A percentile compares a stretch with the other conserved stretches of the same genome.
These are phyloP conservation scores for Paraurostyla sp. DNA, from an alignment of 73 alveolate genomes.

Conservation along the genomic window DNA sequence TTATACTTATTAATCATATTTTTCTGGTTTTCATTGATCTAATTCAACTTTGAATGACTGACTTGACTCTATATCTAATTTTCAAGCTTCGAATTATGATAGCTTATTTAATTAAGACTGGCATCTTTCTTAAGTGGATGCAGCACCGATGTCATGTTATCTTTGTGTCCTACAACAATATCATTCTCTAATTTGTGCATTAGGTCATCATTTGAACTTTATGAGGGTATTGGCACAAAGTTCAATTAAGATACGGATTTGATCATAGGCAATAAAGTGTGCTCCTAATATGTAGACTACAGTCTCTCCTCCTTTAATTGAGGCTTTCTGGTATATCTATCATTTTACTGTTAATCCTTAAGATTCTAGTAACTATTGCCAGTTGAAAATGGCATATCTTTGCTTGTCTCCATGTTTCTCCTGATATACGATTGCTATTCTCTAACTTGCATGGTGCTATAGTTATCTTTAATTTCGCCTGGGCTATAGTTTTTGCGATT, in stretches of 20 bases:
- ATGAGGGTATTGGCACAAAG: too few relatives aligned
- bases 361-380: too few relatives aligned
- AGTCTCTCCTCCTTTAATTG: too few relatives aligned
- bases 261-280: too few relatives aligned
- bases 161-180: background rate
- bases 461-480: background rate
- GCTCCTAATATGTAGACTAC: too few relatives aligned
- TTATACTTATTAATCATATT: background rate
- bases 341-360: too few relatives aligned
- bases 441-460: background rate
- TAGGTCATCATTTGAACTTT: background rate
- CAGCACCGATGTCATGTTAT: background rate
- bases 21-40: background rate
- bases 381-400: constrained; percentile 1
- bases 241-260: too few relatives aligned
- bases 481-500: constrained; percentile 16
- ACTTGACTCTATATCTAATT: background rate
- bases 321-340: too few relatives aligned
- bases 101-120: background rate
- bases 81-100: constrained; percentile 9
- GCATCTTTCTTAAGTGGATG: constrained; percentile 5
- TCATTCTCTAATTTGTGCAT: background rate
- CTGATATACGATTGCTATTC: background rate
- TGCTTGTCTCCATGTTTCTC: constrained; percentile 34
- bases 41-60: background rate